Evolutionary conservation across 2,329 filamentous ascomycete species (phyloP).

Genomic region (Thelonectria blattea): DNA sequence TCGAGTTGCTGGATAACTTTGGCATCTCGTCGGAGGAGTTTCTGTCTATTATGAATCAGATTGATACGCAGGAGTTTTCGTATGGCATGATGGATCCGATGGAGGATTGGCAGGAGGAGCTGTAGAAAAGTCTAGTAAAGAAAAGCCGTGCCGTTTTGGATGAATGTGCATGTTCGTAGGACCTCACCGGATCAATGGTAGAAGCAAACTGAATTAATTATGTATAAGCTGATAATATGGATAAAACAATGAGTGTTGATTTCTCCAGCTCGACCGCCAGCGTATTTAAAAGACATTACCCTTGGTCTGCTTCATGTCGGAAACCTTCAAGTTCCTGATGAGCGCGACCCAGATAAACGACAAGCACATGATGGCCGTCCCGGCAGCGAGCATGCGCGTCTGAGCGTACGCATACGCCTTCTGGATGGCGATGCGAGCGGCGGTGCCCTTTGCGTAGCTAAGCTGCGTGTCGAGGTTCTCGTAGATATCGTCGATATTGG

Average conservation of each 20-base stretch:
- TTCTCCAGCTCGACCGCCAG: too few species aligned
- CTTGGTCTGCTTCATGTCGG: constrained; percentile 41
- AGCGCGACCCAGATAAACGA: constrained; percentile 39
- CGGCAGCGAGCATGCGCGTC: constrained; percentile 47
- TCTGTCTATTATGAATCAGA: constrained; percentile 45
- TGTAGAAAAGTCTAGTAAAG: neutral
- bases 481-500: constrained; percentile 51
- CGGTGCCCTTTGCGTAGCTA: constrained; percentile 47
- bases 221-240: too few species aligned
- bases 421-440: constrained; percentile 51
- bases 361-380: constrained; percentile 39
- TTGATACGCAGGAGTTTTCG: constrained; percentile 38
- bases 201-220: too few species aligned
- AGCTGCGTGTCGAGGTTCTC: constrained; percentile 44
- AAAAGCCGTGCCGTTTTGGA: too few species aligned
- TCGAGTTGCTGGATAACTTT: constrained; percentile 44
- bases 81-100: constrained; percentile 23
- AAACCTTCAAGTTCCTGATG: constrained; percentile 41
- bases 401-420: constrained; percentile 55
- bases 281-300: constrained; percentile 37
- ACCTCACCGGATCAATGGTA: too few species aligned
- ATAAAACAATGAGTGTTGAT: too few species aligned
- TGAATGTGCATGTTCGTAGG: too few species aligned
- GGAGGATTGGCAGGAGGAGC: constrained; percentile 1
- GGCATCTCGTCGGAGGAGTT: constrained; percentile 49